Conservation (phyloP, 2,329 filamentous ascomycete genomes). For the Fusarium dimerum region DNA sequence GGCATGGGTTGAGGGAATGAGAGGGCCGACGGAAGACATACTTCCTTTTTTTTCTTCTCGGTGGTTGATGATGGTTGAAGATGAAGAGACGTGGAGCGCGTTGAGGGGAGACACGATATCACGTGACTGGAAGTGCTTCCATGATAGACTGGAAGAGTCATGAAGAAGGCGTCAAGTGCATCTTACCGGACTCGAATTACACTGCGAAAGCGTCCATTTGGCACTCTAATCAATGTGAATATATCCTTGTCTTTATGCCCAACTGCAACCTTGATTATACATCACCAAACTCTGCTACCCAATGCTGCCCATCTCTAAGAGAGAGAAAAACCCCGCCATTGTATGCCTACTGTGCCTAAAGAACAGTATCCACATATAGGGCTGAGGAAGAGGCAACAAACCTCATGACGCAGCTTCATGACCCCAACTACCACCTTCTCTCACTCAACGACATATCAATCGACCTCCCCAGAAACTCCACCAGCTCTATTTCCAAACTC, state of each 20-base stretch:
- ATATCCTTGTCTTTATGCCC: not conserved
- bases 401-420: conserved; percentile 25
- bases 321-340: not conserved
- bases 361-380: conserved; percentile 19
- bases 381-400: conserved; percentile 28
- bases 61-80: conserved; percentile 6
- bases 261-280: not conserved
- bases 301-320: conserved; percentile 1
- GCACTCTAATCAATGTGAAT: not conserved
- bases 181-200: not conserved
- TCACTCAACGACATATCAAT: conserved; percentile 1
- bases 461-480: conserved; percentile 3
- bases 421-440: not conserved
- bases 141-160: no score
- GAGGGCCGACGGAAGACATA: conserved; percentile 9
- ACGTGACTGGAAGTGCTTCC: conserved; percentile 16
- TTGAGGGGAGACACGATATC: conserved; percentile 28
- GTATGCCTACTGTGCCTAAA: not conserved
- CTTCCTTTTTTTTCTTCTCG: not conserved
- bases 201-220: no score
- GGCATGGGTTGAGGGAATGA: conserved; percentile 39
- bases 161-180: not conserved
- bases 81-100: conserved; percentile 19
- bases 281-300: not conserved
- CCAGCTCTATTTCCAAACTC: not conserved